phyloP scores from a whole-genome alignment of 2,329 filamentous ascomycete genomes.

The Pseudogymnoascus sp. region DNA sequence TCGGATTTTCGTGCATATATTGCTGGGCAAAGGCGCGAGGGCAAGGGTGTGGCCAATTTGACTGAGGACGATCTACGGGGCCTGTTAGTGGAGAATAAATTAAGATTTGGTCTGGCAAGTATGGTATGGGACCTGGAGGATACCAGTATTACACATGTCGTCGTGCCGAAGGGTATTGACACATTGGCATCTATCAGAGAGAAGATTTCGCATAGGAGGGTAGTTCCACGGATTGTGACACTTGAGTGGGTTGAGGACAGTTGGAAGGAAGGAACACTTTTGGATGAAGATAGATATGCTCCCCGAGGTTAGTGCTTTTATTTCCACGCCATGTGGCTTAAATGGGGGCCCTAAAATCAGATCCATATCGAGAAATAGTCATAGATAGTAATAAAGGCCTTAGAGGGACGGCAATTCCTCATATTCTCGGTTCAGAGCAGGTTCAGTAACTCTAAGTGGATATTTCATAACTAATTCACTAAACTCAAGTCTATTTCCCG shows the following conservation, averaged over 20 bases:
- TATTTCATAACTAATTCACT: not conserved
- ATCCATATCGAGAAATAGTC: not conserved
- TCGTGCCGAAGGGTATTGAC: slow-evolving; percentile 39
- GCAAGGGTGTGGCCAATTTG: not conserved
- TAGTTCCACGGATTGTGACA: slow-evolving; percentile 61
- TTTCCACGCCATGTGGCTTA: not conserved
- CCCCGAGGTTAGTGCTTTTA: not conserved
- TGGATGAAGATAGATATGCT: slow-evolving; percentile 66
- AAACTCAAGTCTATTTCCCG: slow-evolving; percentile 54
- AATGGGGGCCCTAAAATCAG: not conserved
- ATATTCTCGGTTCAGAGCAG: not conserved
- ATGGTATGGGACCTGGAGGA: slow-evolving; percentile 45
- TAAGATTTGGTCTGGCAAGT: slow-evolving; percentile 62
- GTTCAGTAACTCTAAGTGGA: not conserved
- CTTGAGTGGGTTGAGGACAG: slow-evolving; percentile 68
- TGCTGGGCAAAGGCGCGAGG: slow-evolving; percentile 30
- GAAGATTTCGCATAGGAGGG: slow-evolving; percentile 36
- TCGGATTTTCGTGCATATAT: slow-evolving; percentile 34
- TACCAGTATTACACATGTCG: slow-evolving; percentile 60
- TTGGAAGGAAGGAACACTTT: slow-evolving; percentile 67
- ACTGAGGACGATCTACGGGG: slow-evolving; percentile 27
- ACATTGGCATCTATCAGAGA: slow-evolving; percentile 31
- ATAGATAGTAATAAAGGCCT: not conserved
- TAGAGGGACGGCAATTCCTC: not conserved
- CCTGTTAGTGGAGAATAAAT: slow-evolving; percentile 44